Percentiles rank a stretch among this genome's conserved stretches.
These are phyloP conservation scores for Auricularia heimuer DNA, from an alignment of 768 basidiomycete genomes.

Conservation along the genomic window DNA sequence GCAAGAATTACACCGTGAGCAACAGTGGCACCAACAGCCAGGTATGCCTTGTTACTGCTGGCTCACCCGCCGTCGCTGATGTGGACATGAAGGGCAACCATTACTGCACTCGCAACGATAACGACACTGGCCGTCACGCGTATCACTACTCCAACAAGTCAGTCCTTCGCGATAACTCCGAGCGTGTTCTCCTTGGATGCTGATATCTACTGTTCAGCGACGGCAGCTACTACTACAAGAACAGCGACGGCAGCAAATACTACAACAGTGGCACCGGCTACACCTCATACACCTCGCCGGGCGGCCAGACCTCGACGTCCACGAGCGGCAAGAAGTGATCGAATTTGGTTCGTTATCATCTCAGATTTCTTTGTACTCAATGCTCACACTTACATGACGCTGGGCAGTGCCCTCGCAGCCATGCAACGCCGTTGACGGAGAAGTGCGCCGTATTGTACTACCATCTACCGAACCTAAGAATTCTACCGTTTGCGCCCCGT, in stretches of 20 bases:
- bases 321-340: not conserved
- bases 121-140: not conserved
- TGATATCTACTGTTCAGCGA: not conserved
- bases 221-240: constrained; percentile 1
- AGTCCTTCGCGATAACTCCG: not conserved
- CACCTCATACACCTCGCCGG: constrained; percentile 42
- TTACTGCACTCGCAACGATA: not conserved
- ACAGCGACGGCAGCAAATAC: constrained; percentile 15
- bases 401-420: too few species aligned
- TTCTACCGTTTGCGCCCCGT: too few species aligned
- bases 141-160: constrained; percentile 1
- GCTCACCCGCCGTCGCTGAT: not conserved
- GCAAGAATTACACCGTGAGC: not conserved
- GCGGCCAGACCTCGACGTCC: constrained; percentile 19
- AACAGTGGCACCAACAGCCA: not conserved
- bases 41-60: not conserved
- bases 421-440: too few species aligned
- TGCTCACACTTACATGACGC: too few species aligned
- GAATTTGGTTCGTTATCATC: too few species aligned
- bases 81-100: not conserved
- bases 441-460: too few species aligned
- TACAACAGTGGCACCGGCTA: constrained; percentile 41
- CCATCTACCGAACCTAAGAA: too few species aligned
- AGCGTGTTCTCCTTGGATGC: not conserved
- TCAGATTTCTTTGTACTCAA: too few species aligned